Evolutionary conservation across 148 eudicot genomes (phyloP).

Genomic region (Fagopyrum esculentum): DNA sequence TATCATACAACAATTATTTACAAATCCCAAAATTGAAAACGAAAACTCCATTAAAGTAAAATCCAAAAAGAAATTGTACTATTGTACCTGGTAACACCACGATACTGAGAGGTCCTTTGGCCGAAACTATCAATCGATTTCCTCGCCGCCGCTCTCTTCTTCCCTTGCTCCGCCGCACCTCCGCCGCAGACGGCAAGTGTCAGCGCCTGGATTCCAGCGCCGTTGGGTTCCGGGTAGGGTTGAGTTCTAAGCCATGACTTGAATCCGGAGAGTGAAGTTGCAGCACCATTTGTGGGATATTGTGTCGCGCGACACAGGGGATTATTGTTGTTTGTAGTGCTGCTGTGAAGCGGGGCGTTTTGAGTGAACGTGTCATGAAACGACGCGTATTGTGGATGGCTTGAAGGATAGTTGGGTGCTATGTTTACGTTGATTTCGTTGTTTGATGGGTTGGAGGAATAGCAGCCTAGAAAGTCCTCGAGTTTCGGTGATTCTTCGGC

Average conservation of each 20-base stretch:
- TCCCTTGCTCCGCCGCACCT: slow-evolving; percentile 21
- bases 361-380: slow-evolving; percentile 8
- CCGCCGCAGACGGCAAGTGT: slow-evolving; percentile 18
- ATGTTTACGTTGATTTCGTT: no score
- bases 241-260: slow-evolving; percentile 47
- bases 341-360: slow-evolving; percentile 9
- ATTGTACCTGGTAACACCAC: slow-evolving; percentile 72
- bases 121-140: slow-evolving; percentile 72
- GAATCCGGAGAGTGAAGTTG: slow-evolving; percentile 30
- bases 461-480: slow-evolving; percentile 42
- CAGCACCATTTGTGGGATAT: slow-evolving; percentile 8
- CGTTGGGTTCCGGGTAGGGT: slow-evolving; percentile 12
- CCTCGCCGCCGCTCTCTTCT: slow-evolving; percentile 31
- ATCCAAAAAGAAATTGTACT: neutral
- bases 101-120: slow-evolving; percentile 78
- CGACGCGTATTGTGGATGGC: neutral
- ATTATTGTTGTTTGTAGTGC: neutral
- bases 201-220: slow-evolving; percentile 15
- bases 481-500: slow-evolving; percentile 33
- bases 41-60: neutral
- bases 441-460: slow-evolving; percentile 11
- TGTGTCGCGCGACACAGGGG: slow-evolving; percentile 16
- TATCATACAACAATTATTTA: no score
- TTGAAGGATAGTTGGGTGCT: neutral
- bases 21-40: neutral